Conservation (phyloP, 768 basidiomycete species). For the Myochromella boudieri region DNA sequence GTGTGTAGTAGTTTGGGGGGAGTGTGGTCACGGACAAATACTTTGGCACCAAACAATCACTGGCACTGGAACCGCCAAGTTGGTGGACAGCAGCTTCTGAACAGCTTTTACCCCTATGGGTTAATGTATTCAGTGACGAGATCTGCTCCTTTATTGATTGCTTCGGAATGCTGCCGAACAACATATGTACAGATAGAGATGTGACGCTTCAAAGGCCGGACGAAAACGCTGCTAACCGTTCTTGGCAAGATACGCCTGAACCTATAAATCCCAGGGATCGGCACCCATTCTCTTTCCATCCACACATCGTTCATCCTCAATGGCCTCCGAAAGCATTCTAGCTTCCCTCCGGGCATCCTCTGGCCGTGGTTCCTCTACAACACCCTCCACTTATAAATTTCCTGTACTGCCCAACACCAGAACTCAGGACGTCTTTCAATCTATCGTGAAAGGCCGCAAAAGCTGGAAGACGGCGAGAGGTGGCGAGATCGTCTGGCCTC, state of each 20-base stretch:
- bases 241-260: constrained; percentile 21
- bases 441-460: constrained; percentile 67
- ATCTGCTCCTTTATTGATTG: constrained; percentile 28
- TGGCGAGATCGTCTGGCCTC: constrained; percentile 79
- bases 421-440: constrained; percentile 61
- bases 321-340: constrained; percentile 17
- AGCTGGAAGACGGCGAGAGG: constrained; percentile 76
- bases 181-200: constrained; percentile 25
- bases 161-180: constrained; percentile 32
- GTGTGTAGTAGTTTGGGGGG: too few species aligned
- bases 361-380: constrained; percentile 9
- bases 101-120: constrained; percentile 36
- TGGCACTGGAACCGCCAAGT: constrained; percentile 20
- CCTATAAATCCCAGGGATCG: constrained; percentile 30
- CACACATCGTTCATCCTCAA: constrained; percentile 13
- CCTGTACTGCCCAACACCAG: constrained; percentile 31
- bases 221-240: constrained; percentile 25
- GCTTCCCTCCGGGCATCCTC: constrained; percentile 12
- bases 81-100: constrained; percentile 25
- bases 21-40: too few species aligned
- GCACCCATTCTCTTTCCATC: constrained; percentile 16
- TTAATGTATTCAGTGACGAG: constrained; percentile 30
- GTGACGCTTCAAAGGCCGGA: constrained; percentile 23
- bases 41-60: constrained; percentile 29
- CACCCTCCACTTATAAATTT: constrained; percentile 22